Evolutionary conservation across 208 protist species (phyloP).

Genomic region (Tritrichomonas foetus): DNA sequence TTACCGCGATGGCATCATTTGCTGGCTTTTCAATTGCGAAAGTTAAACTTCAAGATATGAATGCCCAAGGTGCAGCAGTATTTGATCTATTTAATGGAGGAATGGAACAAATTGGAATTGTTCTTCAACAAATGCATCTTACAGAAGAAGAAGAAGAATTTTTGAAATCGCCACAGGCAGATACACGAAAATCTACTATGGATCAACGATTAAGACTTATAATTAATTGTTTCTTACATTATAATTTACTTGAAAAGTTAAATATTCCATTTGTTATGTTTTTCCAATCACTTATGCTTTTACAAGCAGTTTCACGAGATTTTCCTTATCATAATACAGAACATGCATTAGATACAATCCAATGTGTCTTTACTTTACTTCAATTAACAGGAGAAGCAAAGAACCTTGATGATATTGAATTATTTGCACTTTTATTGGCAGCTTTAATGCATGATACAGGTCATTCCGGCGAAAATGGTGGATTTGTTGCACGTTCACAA

Average conservation of each 20-base stretch:
- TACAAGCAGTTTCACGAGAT: not conserved
- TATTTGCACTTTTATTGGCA: not conserved
- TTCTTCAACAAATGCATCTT: not conserved
- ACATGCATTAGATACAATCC: not conserved
- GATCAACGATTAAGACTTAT: not conserved
- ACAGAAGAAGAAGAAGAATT: not conserved
- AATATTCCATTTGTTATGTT: not conserved
- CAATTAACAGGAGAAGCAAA: not conserved
- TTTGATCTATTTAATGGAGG: not conserved
- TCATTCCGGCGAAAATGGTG: not conserved
- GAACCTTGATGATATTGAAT: not conserved
- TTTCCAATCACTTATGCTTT: constrained; percentile 5
- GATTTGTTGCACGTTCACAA: not conserved
- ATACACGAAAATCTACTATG: not conserved
- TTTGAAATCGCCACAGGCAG: not conserved
- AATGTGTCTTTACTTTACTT: not conserved
- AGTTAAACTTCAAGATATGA: not conserved
- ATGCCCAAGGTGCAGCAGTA: not conserved
- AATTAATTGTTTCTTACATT: not conserved
- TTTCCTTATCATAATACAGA: not conserved
- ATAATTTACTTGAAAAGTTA: not conserved
- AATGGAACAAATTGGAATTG: not conserved
- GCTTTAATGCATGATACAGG: not conserved
- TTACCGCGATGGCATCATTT: not conserved
- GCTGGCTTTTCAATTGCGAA: not conserved